phyloP scores from a whole-genome alignment of 306 rosid genomes.

The Vigna radiata region DNA sequence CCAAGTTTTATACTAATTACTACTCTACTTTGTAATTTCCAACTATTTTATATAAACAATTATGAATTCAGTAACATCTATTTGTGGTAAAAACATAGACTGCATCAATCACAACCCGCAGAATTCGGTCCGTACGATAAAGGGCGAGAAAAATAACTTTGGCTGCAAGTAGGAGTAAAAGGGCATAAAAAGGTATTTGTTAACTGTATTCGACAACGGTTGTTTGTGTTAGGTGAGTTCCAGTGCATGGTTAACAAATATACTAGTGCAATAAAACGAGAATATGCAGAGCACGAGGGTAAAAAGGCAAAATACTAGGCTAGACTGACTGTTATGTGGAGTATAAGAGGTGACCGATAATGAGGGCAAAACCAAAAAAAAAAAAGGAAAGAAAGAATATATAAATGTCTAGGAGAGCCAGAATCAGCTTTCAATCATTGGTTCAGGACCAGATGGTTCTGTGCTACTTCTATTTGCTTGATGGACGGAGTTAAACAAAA shows the following conservation, averaged over 20 bases:
- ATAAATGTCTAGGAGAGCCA: slow-evolving; percentile 26
- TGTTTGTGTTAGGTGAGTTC: slow-evolving; percentile 31
- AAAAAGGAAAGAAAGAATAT: slow-evolving; percentile 16
- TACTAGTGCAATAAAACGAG: slow-evolving; percentile 36
- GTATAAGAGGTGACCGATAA: slow-evolving; percentile 16
- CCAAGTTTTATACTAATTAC: neutral
- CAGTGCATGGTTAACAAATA: slow-evolving; percentile 8
- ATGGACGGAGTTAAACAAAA: slow-evolving; percentile 80
- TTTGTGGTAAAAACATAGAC: neutral
- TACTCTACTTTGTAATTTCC: neutral
- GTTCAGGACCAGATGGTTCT: slow-evolving; percentile 83
- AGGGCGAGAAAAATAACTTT: neutral
- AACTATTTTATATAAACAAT: neutral
- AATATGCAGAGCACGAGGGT: slow-evolving; percentile 30
- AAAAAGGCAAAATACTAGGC: slow-evolving; percentile 29
- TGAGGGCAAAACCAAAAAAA: neutral
- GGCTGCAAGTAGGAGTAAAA: neutral
- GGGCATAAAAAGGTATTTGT: neutral
- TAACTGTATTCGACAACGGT: slow-evolving; percentile 12
- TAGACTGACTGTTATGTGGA: slow-evolving; percentile 26
- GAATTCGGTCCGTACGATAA: neutral
- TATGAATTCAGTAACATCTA: neutral
- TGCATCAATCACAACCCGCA: neutral
- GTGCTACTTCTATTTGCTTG: slow-evolving; percentile 66
- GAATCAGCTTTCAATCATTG: slow-evolving; percentile 88